A percentile compares a stretch with the other conserved stretches of the same genome.
Evolutionary conservation across 2,329 filamentous ascomycete species (phyloP).

Genomic region (Paraconiothyrium sp.): DNA sequence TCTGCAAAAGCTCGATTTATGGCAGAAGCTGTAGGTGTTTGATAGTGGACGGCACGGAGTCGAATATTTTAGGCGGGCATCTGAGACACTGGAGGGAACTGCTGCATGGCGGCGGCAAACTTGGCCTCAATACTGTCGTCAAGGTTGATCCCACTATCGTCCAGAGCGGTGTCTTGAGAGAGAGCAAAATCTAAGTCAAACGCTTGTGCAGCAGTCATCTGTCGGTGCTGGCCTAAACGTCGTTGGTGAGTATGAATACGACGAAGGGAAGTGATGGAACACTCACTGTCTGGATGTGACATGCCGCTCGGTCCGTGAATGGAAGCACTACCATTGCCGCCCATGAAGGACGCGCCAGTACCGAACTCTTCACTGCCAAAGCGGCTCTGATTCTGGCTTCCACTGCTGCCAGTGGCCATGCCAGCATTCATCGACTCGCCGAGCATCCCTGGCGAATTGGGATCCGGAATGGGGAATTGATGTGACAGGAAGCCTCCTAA

Average conservation of each 20-base stretch:
- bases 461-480: constrained; percentile 41
- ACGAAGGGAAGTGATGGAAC: constrained; percentile 9
- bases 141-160: constrained; percentile 48
- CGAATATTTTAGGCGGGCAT: constrained; percentile 23
- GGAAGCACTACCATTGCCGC: constrained; percentile 33
- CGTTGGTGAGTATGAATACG: constrained; percentile 42
- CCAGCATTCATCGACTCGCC: constrained; percentile 41
- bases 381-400: constrained; percentile 50
- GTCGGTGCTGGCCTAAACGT: constrained; percentile 46
- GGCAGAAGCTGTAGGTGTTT: not conserved
- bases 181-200: constrained; percentile 47
- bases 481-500: constrained; percentile 85
- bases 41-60: not conserved
- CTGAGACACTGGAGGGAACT: constrained; percentile 26
- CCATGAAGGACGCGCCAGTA: constrained; percentile 46
- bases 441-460: constrained; percentile 38
- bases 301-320: constrained; percentile 32
- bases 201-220: constrained; percentile 43
- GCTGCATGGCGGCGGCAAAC: constrained; percentile 35
- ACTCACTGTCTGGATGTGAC: constrained; percentile 44
- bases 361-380: constrained; percentile 51
- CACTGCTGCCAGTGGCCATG: constrained; percentile 46
- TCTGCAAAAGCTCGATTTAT: not conserved
- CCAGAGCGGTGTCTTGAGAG: constrained; percentile 41
- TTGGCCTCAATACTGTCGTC: constrained; percentile 49